phyloP scores from a whole-genome alignment of 1,284 basidiomycete genomes.

The Boletus coffeatus region DNA sequence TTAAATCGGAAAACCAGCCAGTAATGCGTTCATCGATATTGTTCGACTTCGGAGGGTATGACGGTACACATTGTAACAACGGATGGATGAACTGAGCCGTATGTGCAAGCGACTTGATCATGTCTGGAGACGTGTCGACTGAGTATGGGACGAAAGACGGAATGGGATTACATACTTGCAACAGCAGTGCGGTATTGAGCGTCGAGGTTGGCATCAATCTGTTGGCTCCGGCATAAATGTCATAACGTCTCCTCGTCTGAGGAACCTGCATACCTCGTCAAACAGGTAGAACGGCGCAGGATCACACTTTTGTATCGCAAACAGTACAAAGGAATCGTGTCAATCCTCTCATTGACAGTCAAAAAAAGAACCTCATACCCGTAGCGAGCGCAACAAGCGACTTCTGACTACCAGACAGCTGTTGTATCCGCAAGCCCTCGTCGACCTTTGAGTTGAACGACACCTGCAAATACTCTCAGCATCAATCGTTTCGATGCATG shows the following conservation, averaged over 20 bases:
- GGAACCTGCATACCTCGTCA: constrained; percentile 65
- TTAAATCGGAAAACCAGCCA: too few species aligned
- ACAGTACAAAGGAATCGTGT: constrained; percentile 49
- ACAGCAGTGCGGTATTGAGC: constrained; percentile 97
- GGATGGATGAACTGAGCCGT: constrained; percentile 84
- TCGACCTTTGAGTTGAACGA: constrained; percentile 99
- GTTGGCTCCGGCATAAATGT: constrained; percentile 2
- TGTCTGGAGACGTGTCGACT: constrained; percentile 28
- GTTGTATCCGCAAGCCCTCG: constrained; percentile 93
- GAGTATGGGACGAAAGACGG: background rate
- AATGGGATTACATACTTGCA: constrained; percentile 55
- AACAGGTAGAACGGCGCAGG: constrained; percentile 99
- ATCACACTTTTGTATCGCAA: constrained; percentile 99
- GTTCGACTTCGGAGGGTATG: too few species aligned
- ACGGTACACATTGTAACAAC: too few species aligned
- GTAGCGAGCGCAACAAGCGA: constrained; percentile 94
- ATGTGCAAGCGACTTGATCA: constrained; percentile 88
- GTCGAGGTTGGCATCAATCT: constrained; percentile 98
- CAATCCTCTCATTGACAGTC: background rate
- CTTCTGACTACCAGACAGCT: constrained; percentile 97
- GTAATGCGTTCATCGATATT: too few species aligned
- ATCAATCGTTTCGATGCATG: background rate
- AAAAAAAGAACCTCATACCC: constrained; percentile 39
- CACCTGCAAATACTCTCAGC: constrained; percentile 47
- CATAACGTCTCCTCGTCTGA: background rate